Percentiles rank a stretch among this genome's conserved stretches.
Conservation (phyloP, 805 yeast species). For the Suhomyces tanzawaensis region DNA sequence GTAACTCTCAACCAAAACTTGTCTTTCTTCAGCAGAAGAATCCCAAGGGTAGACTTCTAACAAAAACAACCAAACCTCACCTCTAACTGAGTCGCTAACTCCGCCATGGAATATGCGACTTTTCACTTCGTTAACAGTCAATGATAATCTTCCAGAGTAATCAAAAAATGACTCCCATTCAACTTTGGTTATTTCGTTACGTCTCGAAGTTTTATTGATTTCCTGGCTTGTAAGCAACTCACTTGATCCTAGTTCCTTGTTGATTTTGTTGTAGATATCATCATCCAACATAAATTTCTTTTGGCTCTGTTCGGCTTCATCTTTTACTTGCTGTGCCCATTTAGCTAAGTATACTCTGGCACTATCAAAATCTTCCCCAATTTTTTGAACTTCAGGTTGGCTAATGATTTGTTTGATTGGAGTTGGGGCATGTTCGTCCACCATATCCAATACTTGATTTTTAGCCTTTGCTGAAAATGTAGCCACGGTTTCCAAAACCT, state of each 20-base stretch:
- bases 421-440: constrained; percentile 62
- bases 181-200: constrained; percentile 59
- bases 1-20: constrained; percentile 53
- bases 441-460: constrained; percentile 59
- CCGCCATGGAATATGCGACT: constrained; percentile 92
- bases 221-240: constrained; percentile 58
- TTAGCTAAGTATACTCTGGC: constrained; percentile 91
- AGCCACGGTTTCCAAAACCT: constrained; percentile 79
- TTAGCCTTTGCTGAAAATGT: constrained; percentile 54
- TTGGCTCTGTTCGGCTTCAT: constrained; percentile 71
- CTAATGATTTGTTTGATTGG: constrained; percentile 57
- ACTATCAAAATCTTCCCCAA: constrained; percentile 89
- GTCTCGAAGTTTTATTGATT: constrained; percentile 58
- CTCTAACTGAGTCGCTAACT: constrained; percentile 53
- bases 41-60: constrained; percentile 89
- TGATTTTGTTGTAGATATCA: constrained; percentile 56
- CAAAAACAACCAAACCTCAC: constrained; percentile 82
- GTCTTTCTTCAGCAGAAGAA: constrained; percentile 66
- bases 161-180: constrained; percentile 92
- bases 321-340: constrained; percentile 94
- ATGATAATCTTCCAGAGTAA: constrained; percentile 62
- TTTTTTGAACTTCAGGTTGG: constrained; percentile 75
- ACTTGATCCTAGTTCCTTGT: constrained; percentile 60
- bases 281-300: constrained; percentile 53
- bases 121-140: constrained; percentile 78